Evolutionary conservation across 768 basidiomycete genomes (phyloP), one percentile per base, ranked within the genome.

Genomic region (Tylopilus sp.): DNA sequence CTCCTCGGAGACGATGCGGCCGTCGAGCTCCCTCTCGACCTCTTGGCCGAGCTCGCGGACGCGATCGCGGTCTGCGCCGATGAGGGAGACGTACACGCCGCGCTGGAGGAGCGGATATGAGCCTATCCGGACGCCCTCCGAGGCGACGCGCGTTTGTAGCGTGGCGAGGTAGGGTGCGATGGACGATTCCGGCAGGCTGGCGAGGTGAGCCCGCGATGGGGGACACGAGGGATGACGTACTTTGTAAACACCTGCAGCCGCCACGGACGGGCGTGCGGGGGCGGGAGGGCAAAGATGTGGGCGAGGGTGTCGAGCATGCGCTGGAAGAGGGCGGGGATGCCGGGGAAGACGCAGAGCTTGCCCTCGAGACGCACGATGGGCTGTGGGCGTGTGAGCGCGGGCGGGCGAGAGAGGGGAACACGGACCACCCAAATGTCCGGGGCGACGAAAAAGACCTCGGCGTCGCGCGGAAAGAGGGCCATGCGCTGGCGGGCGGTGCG

Each of bases 291-390:
- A 1, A 98, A 72, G 66, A 84, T 90, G 10, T 82, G 82, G 14
- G 81, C 81, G 21, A 95, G 73, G 19, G 79, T 83, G 49, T 84
- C 79, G 31, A 97, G 72, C 77, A 98, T 86, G 68, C 81, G 82
- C 61, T 87, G 83, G 72, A 95, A 96, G 28, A 96, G 77, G 4
- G 76, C 71, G 1, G 95, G 95, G 41, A 97, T 91, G 28, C 95
- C 95, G 0, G 95, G 95, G 71, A 98, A 86, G 25, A 98, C 76
- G 70, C 92, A 96, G 16, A 97, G 76, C 72, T 90, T 95, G 22
- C 89, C 87, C 60, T 82, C 82, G 3, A 97, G 75, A 17, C 92
- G 79, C 1, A 96, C 85, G 13, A 97, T 90, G 24, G 94, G 94
- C 89, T 91, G 60, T 0, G 29, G 13, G 42, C 2, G 51, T 0